Evolutionary conservation across 441 rosid genomes (phyloP), one percentile per base, ranked within the genome.

Genomic region (Flueggea neowawraea): DNA sequence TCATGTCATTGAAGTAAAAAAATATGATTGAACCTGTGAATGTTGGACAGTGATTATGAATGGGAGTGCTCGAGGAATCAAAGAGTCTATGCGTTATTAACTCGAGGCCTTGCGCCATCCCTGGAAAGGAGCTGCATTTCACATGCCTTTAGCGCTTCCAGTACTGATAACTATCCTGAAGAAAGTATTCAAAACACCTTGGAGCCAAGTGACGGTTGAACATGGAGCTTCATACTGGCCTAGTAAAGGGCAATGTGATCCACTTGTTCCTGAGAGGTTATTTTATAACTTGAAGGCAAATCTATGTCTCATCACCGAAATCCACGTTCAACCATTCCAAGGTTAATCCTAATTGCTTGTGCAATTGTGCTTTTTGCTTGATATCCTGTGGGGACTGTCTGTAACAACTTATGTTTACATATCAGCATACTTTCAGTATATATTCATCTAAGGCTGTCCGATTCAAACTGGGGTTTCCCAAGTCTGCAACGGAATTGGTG

Each of bases 101-200:
- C 78, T 63, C 75, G 73, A 65, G 89, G 80, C 28, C 77, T 70
- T 77, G 62, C 63, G 55, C 67, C 80, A 1, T 63, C 71, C 54
- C 52, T 69, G 67, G 43, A 67, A 56, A 55, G 41, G 47, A 77
- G 76, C 61, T 88, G 92, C 77, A 81, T 88, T 36, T 67, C 62
- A 53, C 84, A 78, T 43, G 89, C 96, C 47, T 72, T 90, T 22
- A 22, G 69, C 54, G 97, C 97, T 33, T 92, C 98, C 16, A 92
- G 96, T 73, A 92, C 97, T 52, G 97, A 92, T 73, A 84, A 92
- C 54, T 77, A 68, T 71, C 96, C 94, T 0, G 87, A 70, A 45
- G 97, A 92, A 69, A 75, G 85, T 67, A 81, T 92, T 59, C 56
- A 67, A 32, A 82, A 92, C 65, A 90, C 98, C 63, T 79, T 86